These are phyloP conservation scores for Leishmania major DNA, from an alignment of 208 protist species.

Conservation along the genomic window DNA sequence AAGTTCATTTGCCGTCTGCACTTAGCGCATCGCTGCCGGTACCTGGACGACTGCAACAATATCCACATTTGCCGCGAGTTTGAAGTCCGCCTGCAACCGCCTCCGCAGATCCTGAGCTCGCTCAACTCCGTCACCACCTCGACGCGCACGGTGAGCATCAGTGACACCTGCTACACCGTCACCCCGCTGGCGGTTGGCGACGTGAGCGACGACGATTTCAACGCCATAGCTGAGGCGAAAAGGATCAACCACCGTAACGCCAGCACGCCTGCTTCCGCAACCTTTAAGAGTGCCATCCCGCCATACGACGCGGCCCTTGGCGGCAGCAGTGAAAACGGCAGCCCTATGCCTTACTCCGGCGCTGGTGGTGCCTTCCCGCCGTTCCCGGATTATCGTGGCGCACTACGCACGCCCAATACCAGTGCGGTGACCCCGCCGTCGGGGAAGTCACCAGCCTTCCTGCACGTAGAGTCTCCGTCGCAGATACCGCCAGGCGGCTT, in stretches of 20 bases:
- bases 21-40: constrained; percentile 86
- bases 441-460: constrained; percentile 21
- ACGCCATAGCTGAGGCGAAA: constrained; percentile 65
- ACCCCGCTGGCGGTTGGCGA: constrained; percentile 70
- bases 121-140: constrained; percentile 52
- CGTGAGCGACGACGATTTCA: constrained; percentile 75
- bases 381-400: constrained; percentile 31
- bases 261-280: constrained; percentile 13
- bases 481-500: constrained; percentile 6
- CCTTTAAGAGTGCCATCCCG: constrained; percentile 15
- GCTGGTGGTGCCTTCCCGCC: constrained; percentile 29
- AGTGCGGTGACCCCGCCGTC: constrained; percentile 8
- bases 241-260: constrained; percentile 29
- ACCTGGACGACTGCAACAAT: constrained; percentile 93
- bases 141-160: constrained; percentile 69
- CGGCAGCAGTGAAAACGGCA: constrained; percentile 15
- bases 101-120: constrained; percentile 58
- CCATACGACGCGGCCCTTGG: constrained; percentile 20
- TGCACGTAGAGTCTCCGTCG: constrained; percentile 27
- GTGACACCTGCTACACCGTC: constrained; percentile 75
- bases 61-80: constrained; percentile 92
- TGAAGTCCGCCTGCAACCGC: constrained; percentile 74
- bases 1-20: constrained; percentile 90
- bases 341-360: constrained; percentile 31
- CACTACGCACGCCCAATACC: constrained; percentile 26